Conservation (phyloP, 768 basidiomycete species). For the Tulasnella sp. region DNA sequence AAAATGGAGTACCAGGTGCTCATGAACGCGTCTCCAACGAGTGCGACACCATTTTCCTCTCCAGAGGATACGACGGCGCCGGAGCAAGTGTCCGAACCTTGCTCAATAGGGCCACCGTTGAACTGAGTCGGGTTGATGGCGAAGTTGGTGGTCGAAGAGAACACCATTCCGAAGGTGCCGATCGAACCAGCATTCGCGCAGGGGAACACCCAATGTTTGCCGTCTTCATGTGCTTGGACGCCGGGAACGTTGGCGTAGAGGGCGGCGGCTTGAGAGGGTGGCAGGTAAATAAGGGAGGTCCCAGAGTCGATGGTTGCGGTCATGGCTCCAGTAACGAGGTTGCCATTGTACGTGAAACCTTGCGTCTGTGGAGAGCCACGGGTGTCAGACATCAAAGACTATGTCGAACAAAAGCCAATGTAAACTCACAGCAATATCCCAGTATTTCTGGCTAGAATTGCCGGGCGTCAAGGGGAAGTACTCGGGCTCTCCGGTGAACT, state of each 20-base stretch:
- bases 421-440: not conserved
- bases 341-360: not conserved
- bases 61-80: not conserved
- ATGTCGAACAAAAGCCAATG: not conserved
- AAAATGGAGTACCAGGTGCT: not conserved
- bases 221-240: not conserved
- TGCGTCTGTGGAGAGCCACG: not conserved
- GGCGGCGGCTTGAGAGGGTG: not conserved
- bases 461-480: constrained; percentile 2
- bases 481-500: constrained; percentile 19
- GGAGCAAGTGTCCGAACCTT: not conserved
- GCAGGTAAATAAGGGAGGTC: not conserved
- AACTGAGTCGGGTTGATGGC: not conserved
- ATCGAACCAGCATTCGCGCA: not conserved
- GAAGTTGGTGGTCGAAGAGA: not conserved
- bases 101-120: not conserved
- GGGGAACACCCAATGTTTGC: not conserved
- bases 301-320: not conserved
- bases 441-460: not conserved
- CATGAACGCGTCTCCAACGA: not conserved
- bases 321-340: not conserved
- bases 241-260: not conserved
- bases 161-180: not conserved
- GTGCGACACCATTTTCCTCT: not conserved
- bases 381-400: not conserved